Percentiles rank a stretch among this genome's conserved stretches.
These are phyloP conservation scores for Austropuccinia psidii DNA, from an alignment of 1,284 basidiomycete species.

Conservation along the genomic window DNA sequence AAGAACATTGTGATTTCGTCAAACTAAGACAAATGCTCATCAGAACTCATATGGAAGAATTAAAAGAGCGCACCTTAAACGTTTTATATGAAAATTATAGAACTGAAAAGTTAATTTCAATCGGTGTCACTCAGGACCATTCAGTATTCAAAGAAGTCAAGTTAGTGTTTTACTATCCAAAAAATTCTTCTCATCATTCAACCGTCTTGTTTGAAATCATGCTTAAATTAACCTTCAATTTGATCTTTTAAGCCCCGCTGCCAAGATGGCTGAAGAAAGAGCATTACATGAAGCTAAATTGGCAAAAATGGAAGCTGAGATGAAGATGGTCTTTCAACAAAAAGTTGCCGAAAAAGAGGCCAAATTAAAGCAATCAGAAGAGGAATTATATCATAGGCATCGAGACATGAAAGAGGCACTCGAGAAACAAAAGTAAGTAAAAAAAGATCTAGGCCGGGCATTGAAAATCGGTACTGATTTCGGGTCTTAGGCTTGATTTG, in stretches of 20 bases:
- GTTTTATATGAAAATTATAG: constrained; percentile 93
- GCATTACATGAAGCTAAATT: constrained; percentile 65
- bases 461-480: background rate
- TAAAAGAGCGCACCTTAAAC: constrained; percentile 87
- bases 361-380: constrained; percentile 94
- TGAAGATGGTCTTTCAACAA: constrained; percentile 77
- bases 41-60: constrained; percentile 94
- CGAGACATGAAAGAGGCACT: constrained; percentile 93
- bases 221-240: no score
- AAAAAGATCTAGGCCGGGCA: background rate
- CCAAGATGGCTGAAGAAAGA: constrained; percentile 89
- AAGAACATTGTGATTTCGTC: constrained; percentile 95
- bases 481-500: constrained; percentile 28
- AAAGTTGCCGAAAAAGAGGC: constrained; percentile 97
- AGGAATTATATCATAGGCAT: constrained; percentile 92
- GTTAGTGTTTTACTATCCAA: constrained; percentile 54
- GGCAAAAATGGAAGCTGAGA: constrained; percentile 94
- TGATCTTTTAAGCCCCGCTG: constrained; percentile 65
- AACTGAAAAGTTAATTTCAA: constrained; percentile 82
- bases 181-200: background rate
- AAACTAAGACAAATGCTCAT: constrained; percentile 98
- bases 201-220: background rate
- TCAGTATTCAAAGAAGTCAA: constrained; percentile 97
- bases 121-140: constrained; percentile 93
- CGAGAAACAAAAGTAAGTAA: constrained; percentile 37